Percentiles rank a stretch among this genome's conserved stretches.
Conservation (phyloP, 2,329 filamentous ascomycete species). For the Plectosphaerella cucumerina region DNA sequence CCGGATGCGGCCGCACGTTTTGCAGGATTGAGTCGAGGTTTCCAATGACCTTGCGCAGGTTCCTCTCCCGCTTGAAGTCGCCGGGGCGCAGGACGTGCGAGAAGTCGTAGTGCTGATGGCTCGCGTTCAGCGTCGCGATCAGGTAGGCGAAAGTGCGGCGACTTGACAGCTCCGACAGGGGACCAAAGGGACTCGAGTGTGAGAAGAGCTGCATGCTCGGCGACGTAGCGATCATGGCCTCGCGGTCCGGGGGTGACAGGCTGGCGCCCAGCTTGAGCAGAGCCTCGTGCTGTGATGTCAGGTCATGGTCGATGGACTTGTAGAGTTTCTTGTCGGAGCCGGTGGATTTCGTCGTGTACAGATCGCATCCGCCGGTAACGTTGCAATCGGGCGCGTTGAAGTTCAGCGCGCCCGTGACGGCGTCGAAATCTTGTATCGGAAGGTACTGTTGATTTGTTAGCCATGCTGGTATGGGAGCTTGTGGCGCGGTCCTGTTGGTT, state of each 20-base stretch:
- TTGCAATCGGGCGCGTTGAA: constrained; percentile 93
- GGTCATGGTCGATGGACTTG: constrained; percentile 86
- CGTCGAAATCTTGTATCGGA: constrained; percentile 84
- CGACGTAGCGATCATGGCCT: constrained; percentile 63
- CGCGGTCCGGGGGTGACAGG: constrained; percentile 76
- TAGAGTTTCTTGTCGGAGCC: constrained; percentile 96
- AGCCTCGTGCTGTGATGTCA: constrained; percentile 88
- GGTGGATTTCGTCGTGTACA: constrained; percentile 96
- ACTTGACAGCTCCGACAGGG: constrained; percentile 80
- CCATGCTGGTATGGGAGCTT: not conserved
- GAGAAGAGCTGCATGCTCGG: constrained; percentile 59
- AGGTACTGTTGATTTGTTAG: constrained; percentile 63
- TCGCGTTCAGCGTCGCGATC: constrained; percentile 94
- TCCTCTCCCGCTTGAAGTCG: constrained; percentile 85
- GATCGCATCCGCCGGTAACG: constrained; percentile 88
- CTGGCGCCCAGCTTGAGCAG: constrained; percentile 82
- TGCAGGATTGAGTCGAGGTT: constrained; percentile 83
- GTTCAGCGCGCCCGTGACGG: constrained; percentile 87
- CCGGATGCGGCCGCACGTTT: constrained; percentile 69
- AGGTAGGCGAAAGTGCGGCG: constrained; percentile 92
- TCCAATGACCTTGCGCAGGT: constrained; percentile 76
- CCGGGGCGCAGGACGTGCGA: constrained; percentile 83
- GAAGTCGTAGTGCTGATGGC: constrained; percentile 89
- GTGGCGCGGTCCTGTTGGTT: not conserved
- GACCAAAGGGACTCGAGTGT: constrained; percentile 86